Evolutionary conservation across 2,329 filamentous ascomycete species (phyloP), one percentile per base, ranked within the genome.

Genomic region (Alternaria ethzedia): DNA sequence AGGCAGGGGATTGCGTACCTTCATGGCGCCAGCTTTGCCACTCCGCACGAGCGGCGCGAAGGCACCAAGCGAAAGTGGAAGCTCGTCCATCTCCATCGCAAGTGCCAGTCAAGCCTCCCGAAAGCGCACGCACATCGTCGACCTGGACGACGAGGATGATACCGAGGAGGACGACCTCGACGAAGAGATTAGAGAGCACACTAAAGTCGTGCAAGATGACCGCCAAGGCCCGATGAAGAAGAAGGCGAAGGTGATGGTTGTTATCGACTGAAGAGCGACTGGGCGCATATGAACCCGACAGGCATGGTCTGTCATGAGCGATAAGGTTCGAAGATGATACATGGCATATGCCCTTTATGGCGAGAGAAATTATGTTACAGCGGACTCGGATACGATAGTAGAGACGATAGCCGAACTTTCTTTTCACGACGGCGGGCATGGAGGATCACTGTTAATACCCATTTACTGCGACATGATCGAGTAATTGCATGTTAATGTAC

Each of bases 1-100:
- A 28, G 9, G 20, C 45, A 61, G 17, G 10, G 47, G 41, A 17
- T 44, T 75, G 6, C 61, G 62, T 3, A 51, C 51, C 2, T 75
- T 76, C 59, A 70, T 75, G 70, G 73, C 73, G 1, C 70, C 72
- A 1, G 20, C 61, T 1, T 25, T 70, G 8, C 59, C 65, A 4
- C 51, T 61, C 13, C 43, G 52, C 12, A 50, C 62, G 10, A 23
- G 61, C 26, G 20, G 25, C n/a, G n/a, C 30, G 8, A 25, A 43
- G 3, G 15, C 9, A n/a, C 11, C 26, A 9, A 67, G 51, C 15
- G 30, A 30, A 0, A 59, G 25, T 13, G 45, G 51, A 26, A 63
- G 50, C 20, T 15, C 20, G 8, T 36, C 41, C 4, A 55, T 12
- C 0, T 36, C 41, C 4, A 55, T 12, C 0, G 15, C 15, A 4